Evolutionary conservation across 2,329 filamentous ascomycete genomes (phyloP), one percentile per base, ranked within the genome.

Genomic region (Intubia oerlemansii): DNA sequence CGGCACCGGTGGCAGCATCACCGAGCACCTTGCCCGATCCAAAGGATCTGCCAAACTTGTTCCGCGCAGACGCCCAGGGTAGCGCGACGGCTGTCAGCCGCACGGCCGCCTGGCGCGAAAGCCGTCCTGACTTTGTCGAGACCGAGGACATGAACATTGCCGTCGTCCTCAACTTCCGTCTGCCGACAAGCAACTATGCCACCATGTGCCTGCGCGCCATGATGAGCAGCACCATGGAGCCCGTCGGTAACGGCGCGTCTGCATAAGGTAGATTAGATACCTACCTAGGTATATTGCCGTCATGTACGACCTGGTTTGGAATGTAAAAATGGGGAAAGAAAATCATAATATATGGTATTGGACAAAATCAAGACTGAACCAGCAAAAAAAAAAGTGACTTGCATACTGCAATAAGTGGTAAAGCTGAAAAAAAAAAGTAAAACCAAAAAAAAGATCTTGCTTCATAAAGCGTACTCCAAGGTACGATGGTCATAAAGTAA

Each of bases 161-260:
- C 12, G 48, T 51, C 7, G 41, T 44, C 7, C 43, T 51, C 18
- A 49, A 49, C 33, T 50, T 51, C 32, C 43, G 46, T 20, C 39
- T 51, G 7, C 44, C 41, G 28, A 34, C 42, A 11, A 51, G 48
- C 41, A 50, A 48, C 38, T 51, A 51, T 25, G 48, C 48, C 2
- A 51, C 48, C 10, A 40, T 51, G 31, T 47, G 48, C 14, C 41
- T 51, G 15, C 45, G 48, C 2, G 48, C 51, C 38, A 44, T 51
- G 32, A 45, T 43, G 41, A 33, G 24, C n/a, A 23, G n/a, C 28
- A n/a, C n/a, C n/a, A 29, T 17, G 18, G 11, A 24, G 21, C 16
- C 16, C 5, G 20, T 15, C 12, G 13, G n/a, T n/a, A n/a, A n/a
- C n/a, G n/a, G n/a, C n/a, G n/a, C n/a, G n/a, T n/a, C n/a, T n/a